Conservation (phyloP, 345 rosid species). For the Pugionium dolabratum region DNA sequence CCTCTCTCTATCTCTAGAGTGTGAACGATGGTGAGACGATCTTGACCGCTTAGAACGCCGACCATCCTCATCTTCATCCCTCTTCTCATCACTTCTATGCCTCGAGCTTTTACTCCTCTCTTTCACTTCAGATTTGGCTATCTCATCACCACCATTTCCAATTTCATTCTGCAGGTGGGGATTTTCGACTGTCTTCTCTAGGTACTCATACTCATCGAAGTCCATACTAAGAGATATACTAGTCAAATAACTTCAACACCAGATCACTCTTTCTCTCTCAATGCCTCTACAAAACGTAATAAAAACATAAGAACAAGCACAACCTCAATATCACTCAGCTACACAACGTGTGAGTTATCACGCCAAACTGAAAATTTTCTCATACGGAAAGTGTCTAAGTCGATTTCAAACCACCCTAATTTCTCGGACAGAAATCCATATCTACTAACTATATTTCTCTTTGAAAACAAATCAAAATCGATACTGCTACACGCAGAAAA, state of each 20-base stretch:
- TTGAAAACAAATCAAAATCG: not conserved
- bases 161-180: constrained; percentile 53
- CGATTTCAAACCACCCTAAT: constrained; percentile 19
- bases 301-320: constrained; percentile 6
- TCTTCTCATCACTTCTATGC: constrained; percentile 57
- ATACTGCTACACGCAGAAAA: not conserved
- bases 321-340: not conserved
- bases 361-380: not conserved
- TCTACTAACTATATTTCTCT: constrained; percentile 1
- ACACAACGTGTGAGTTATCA: not conserved
- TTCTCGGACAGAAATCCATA: not conserved
- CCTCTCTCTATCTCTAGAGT: constrained; percentile 77
- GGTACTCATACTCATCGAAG: constrained; percentile 93
- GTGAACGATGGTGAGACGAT: constrained; percentile 53
- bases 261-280: not conserved
- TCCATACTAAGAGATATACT: constrained; percentile 52
- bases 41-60: constrained; percentile 55
- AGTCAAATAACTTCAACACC: constrained; percentile 24
- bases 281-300: constrained; percentile 13
- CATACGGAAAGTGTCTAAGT: not conserved
- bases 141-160: constrained; percentile 57
- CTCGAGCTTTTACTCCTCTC: constrained; percentile 62
- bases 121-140: constrained; percentile 46
- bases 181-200: constrained; percentile 88
- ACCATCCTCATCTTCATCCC: constrained; percentile 49